phyloP scores from a whole-genome alignment of 345 rosid species.

The Salix viminalis region DNA sequence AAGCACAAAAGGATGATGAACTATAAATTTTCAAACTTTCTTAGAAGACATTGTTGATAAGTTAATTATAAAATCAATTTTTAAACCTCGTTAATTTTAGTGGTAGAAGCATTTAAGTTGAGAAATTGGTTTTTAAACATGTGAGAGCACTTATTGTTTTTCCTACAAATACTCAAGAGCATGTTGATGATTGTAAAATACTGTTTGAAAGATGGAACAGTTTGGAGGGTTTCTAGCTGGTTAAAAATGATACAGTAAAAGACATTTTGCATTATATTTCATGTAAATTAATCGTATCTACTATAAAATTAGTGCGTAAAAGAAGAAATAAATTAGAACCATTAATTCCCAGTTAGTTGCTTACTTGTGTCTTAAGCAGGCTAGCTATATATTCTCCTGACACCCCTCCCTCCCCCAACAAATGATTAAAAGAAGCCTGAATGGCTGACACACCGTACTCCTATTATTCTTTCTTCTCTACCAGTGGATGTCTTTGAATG shows the following conservation, averaged over 20 bases:
- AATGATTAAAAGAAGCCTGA: conserved; percentile 22
- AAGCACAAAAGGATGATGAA: too few relatives aligned
- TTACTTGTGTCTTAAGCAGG: background rate
- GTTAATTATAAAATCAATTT: too few relatives aligned
- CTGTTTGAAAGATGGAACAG: background rate
- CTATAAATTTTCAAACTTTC: too few relatives aligned
- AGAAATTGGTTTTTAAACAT: background rate
- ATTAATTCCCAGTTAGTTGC: background rate
- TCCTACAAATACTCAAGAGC: background rate
- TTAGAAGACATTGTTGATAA: too few relatives aligned
- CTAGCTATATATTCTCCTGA: conserved; percentile 3
- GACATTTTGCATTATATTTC: background rate
- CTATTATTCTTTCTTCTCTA: conserved; percentile 20
- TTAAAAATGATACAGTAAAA: background rate
- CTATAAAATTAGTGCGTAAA: background rate
- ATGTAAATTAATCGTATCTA: background rate
- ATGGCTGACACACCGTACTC: conserved; percentile 15
- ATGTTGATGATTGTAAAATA: background rate
- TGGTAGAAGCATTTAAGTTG: too few relatives aligned
- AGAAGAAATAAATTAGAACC: background rate
- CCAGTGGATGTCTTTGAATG: conserved; percentile 2
- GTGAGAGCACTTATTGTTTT: background rate
- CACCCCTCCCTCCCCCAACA: conserved; percentile 9
- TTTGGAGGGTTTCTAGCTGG: background rate
- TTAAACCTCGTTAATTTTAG: too few relatives aligned